Evolutionary conservation across 805 yeast species (phyloP).

Genomic region (Isabelozyma pseudorhagii): DNA sequence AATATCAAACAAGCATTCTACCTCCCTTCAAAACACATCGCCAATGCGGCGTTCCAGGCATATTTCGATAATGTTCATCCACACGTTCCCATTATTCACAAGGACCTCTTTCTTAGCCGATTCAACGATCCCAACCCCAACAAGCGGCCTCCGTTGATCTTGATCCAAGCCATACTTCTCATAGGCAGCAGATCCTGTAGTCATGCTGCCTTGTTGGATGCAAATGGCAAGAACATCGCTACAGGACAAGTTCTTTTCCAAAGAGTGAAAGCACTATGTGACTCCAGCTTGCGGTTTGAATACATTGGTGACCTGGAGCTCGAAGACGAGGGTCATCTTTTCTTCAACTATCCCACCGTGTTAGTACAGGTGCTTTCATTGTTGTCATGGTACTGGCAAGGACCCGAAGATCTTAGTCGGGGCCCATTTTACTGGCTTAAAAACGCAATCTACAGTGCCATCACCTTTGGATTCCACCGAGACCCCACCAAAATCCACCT

Average conservation of each 20-base stretch:
- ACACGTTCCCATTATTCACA: slow-evolving; percentile 7
- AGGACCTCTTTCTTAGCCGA: slow-evolving; percentile 5
- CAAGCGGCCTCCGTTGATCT: slow-evolving; percentile 7
- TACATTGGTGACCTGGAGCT: slow-evolving; percentile 6
- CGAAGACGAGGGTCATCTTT: slow-evolving; percentile 6
- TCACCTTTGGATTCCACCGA: slow-evolving; percentile 5
- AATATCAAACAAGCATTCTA: slow-evolving; percentile 5
- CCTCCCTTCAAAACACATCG: slow-evolving; percentile 3
- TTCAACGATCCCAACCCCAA: slow-evolving; percentile 7
- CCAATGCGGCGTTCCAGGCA: slow-evolving; percentile 2
- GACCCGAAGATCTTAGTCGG: slow-evolving; percentile 4
- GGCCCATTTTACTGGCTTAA: slow-evolving; percentile 6
- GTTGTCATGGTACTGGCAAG: slow-evolving; percentile 8
- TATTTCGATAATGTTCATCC: slow-evolving; percentile 6
- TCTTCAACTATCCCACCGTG: slow-evolving; percentile 9
- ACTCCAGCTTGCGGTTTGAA: slow-evolving; percentile 6
- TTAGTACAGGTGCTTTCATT: slow-evolving; percentile 5
- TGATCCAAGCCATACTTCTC: slow-evolving; percentile 1
- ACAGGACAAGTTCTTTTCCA: slow-evolving; percentile 1
- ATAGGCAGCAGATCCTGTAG: slow-evolving; percentile 4
- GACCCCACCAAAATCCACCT: slow-evolving; percentile 1
- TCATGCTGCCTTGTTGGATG: slow-evolving; percentile 7
- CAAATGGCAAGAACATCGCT: slow-evolving; percentile 1
- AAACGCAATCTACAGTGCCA: slow-evolving; percentile 3
- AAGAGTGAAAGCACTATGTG: slow-evolving; percentile 5